These are phyloP conservation scores for Smallanthus sonchifolius DNA, from an alignment of 129 eudicot genomes.

Conservation along the genomic window DNA sequence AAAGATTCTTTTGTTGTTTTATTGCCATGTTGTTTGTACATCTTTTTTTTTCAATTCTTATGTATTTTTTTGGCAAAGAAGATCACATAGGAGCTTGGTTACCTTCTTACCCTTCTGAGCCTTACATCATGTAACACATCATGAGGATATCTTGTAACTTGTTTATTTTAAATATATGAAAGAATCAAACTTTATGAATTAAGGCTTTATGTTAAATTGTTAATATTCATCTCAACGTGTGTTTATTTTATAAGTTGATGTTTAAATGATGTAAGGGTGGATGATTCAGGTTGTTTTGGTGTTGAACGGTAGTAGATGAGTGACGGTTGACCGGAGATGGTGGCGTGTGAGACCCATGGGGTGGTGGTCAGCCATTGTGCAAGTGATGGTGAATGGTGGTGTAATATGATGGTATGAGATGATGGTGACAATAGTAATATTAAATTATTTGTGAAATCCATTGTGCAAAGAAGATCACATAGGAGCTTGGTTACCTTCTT, in stretches of 20 bases:
- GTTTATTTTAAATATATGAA: constrained; percentile 17
- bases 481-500: constrained; percentile 18
- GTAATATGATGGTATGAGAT: no score
- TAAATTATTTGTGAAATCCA: no score
- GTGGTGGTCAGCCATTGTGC: no score
- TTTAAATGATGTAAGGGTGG: no score
- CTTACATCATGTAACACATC: constrained; percentile 8
- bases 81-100: constrained; percentile 16
- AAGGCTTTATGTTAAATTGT: not conserved
- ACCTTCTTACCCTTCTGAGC: constrained; percentile 27
- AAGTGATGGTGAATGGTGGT: no score
- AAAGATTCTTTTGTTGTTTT: constrained; percentile 37
- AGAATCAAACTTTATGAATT: not conserved
- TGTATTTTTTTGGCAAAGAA: constrained; percentile 13
- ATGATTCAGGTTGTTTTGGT: no score
- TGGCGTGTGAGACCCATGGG: not conserved
- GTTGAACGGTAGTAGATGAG: no score
- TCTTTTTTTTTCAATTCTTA: constrained; percentile 3
- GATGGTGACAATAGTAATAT: no score
- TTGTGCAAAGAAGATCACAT: constrained; percentile 19
- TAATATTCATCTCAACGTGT: not conserved
- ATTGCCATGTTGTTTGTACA: constrained; percentile 25
- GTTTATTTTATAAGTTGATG: not conserved
- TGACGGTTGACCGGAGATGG: not conserved
- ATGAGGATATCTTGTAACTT: constrained; percentile 23